Base-by-base conservation (phyloP, 345 rosid genomes). In the Populus ilicifolia region DNA sequence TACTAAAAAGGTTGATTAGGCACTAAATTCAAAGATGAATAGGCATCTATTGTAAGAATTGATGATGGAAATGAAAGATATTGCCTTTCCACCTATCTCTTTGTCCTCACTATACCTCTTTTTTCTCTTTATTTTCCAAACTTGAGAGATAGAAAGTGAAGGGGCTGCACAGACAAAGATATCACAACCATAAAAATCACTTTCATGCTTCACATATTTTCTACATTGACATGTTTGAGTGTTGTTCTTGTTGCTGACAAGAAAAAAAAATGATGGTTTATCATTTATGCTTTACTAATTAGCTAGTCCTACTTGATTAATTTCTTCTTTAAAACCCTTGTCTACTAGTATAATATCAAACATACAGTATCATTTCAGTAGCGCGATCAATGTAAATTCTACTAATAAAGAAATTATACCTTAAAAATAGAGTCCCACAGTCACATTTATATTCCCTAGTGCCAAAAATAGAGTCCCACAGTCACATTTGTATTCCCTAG, bases 391-490 rank as follows among this genome's bases (percentile, higher is more conserved):
- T 21, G 23, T 8, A 56, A 56, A 21, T 8, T 56, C 62, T 7
- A 56, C n/a, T 21, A 21, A 56, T 20, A 54, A 8, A n/a, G 23
- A 56, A 56, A 21, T 56, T 8, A 56, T 87, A 96, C 99, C 99
- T 88, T 13, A 98, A 96, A 84, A 96, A 96, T 12, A 91, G 70
- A 61, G 94, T 93, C 33, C 99, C 99, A 73, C 99, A 96, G 80
- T 93, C 96, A 41, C 99, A 96, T 88, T 89, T 87, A 80, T 96
- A 96, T 83, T 96, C 99, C 78, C 94, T 89, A 27, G 98, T 96
- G 73, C 99, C 99, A 77, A n/a, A n/a, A n/a, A n/a, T n/a, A n/a
- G n/a, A n/a, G n/a, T n/a, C n/a, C 99, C 99, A 73, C 99, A 96
- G 80, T 93, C 96, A 41, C 99, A 96, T 88, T 89, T 87, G 81